These are phyloP conservation scores for Cochlearia excelsa DNA, from an alignment of 345 rosid genomes.

Conservation along the genomic window DNA sequence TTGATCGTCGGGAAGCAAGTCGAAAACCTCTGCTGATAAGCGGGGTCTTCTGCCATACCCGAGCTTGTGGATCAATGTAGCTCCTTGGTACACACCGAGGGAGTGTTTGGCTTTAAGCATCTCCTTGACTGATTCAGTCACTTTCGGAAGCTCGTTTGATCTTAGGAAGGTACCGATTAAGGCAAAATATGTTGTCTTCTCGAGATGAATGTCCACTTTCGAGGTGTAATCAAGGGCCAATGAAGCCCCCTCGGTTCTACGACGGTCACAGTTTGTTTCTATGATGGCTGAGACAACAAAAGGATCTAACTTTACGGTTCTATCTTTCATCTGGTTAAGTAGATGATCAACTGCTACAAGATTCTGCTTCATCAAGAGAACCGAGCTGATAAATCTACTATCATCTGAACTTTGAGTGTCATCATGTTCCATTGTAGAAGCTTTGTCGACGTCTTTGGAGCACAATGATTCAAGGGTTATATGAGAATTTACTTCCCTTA, in stretches of 20 bases:
- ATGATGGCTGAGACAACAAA: constrained; percentile 49
- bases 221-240: constrained; percentile 60
- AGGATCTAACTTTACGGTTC: constrained; percentile 42
- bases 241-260: constrained; percentile 55
- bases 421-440: constrained; percentile 31
- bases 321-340: constrained; percentile 44
- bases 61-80: constrained; percentile 59
- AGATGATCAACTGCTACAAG: constrained; percentile 55
- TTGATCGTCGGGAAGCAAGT: constrained; percentile 55
- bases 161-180: constrained; percentile 56
- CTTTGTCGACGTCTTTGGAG: constrained; percentile 25
- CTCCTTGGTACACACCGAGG: constrained; percentile 55
- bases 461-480: constrained; percentile 37
- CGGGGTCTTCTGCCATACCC: constrained; percentile 75
- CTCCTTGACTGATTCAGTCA: constrained; percentile 48
- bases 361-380: constrained; percentile 64
- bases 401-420: constrained; percentile 32
- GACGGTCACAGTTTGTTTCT: constrained; percentile 40
- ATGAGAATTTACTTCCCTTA: constrained; percentile 71
- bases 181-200: constrained; percentile 55
- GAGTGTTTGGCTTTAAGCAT: constrained; percentile 57
- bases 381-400: constrained; percentile 39
- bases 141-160: constrained; percentile 39
- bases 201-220: constrained; percentile 47
- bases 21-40: constrained; percentile 58